Evolutionary conservation across 257 asterid genomes (phyloP).

Genomic region (Jacaranda copaia): DNA sequence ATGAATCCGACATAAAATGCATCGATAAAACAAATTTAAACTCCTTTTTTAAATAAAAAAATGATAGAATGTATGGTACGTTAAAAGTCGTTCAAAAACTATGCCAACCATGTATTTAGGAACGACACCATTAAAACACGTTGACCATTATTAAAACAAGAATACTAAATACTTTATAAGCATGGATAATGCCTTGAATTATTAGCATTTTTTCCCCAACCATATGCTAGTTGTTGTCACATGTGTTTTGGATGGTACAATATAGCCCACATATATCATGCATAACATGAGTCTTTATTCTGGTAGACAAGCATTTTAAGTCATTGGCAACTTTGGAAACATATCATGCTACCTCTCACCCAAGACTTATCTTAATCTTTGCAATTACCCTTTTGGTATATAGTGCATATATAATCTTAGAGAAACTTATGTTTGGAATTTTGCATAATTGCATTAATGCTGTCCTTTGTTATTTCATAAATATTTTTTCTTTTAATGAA

Average conservation of each 20-base stretch:
- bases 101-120: too few species aligned
- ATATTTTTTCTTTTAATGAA: too few species aligned
- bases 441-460: neutral
- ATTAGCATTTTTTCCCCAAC: neutral
- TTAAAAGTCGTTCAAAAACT: too few species aligned
- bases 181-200: neutral
- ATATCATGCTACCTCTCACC: neutral
- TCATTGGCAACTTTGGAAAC: conserved; percentile 3
- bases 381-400: conserved; percentile 23
- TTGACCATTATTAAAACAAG: too few species aligned
- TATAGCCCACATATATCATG: neutral
- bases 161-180: neutral
- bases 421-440: neutral
- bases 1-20: too few species aligned
- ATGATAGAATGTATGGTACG: too few species aligned
- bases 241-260: neutral
- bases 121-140: too few species aligned
- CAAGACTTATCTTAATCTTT: neutral
- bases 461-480: neutral
- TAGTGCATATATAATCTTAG: neutral
- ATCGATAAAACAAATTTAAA: too few species aligned
- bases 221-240: conserved; percentile 4
- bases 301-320: neutral
- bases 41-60: too few species aligned
- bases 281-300: neutral